Percentiles rank a stretch among this genome's conserved stretches.
Evolutionary conservation across 1,284 basidiomycete genomes (phyloP).

Genomic region (Sporisorium exsertum): DNA sequence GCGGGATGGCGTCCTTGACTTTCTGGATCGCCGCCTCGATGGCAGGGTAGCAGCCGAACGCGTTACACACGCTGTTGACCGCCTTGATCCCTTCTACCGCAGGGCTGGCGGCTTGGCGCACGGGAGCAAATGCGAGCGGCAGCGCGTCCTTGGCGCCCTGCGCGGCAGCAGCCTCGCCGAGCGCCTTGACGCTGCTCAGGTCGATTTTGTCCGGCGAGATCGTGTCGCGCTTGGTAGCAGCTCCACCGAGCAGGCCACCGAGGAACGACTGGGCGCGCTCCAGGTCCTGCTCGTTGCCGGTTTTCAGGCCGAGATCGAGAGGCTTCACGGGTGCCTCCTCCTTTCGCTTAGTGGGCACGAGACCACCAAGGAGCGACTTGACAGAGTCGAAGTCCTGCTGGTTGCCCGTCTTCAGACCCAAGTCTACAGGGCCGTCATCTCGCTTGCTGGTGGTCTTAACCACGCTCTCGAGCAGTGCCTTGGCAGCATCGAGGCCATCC

Average conservation of each 20-base stretch:
- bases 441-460: constrained; percentile 15
- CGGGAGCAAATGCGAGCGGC: constrained; percentile 15
- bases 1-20: constrained; percentile 10
- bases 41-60: constrained; percentile 20
- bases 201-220: constrained; percentile 42
- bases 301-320: constrained; percentile 21
- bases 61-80: constrained; percentile 25
- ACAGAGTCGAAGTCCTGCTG: constrained; percentile 27
- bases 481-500: constrained; percentile 25
- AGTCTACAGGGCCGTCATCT: constrained; percentile 15
- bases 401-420: constrained; percentile 31
- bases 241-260: constrained; percentile 18
- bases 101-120: constrained; percentile 34
- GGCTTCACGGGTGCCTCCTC: constrained; percentile 18
- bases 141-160: constrained; percentile 16
- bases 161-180: constrained; percentile 5
- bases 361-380: constrained; percentile 16
- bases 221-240: constrained; percentile 28
- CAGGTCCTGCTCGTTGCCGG: constrained; percentile 34
- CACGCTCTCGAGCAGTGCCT: constrained; percentile 21
- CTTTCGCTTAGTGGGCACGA: constrained; percentile 25
- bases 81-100: constrained; percentile 39
- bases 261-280: constrained; percentile 26
- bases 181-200: constrained; percentile 20
- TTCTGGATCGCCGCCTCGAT: constrained; percentile 11